Evolutionary conservation across 805 yeast genomes (phyloP).

Genomic region (Candida easanensis): DNA sequence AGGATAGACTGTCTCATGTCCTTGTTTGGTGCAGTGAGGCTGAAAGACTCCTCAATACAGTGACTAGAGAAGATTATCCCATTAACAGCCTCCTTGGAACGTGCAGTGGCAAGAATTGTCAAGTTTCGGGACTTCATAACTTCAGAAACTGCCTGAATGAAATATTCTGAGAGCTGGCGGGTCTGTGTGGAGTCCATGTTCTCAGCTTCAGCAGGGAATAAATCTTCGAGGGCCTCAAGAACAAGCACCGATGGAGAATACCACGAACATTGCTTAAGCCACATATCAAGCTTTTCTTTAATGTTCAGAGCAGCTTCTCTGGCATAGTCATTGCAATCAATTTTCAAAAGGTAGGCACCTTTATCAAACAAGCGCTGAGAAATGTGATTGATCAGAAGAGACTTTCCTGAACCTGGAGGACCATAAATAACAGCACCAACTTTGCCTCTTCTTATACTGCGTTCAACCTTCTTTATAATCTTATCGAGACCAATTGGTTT

Average conservation of each 20-base stretch:
- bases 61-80: constrained; percentile 62
- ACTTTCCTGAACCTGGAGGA: constrained; percentile 78
- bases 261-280: constrained; percentile 63
- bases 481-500: constrained; percentile 58
- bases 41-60: constrained; percentile 59
- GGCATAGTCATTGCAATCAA: constrained; percentile 54
- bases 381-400: constrained; percentile 48
- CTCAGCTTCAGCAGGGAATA: constrained; percentile 60
- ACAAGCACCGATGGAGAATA: constrained; percentile 71
- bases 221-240: constrained; percentile 73
- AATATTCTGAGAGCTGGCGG: constrained; percentile 60
- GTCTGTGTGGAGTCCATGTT: constrained; percentile 60
- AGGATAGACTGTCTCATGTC: constrained; percentile 50
- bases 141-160: constrained; percentile 45
- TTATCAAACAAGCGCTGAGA: constrained; percentile 33
- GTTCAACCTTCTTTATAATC: constrained; percentile 37
- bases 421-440: constrained; percentile 69
- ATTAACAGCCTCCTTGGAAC: constrained; percentile 64
- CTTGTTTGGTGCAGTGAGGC: constrained; percentile 68
- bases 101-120: constrained; percentile 59
- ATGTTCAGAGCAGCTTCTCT: constrained; percentile 51
- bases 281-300: constrained; percentile 41
- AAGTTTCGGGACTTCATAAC: constrained; percentile 41
- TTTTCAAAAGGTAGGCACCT: constrained; percentile 45
- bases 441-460: constrained; percentile 41